phyloP scores from a whole-genome alignment of 2,329 filamentous ascomycete species.

The Colletotrichum navitas region DNA sequence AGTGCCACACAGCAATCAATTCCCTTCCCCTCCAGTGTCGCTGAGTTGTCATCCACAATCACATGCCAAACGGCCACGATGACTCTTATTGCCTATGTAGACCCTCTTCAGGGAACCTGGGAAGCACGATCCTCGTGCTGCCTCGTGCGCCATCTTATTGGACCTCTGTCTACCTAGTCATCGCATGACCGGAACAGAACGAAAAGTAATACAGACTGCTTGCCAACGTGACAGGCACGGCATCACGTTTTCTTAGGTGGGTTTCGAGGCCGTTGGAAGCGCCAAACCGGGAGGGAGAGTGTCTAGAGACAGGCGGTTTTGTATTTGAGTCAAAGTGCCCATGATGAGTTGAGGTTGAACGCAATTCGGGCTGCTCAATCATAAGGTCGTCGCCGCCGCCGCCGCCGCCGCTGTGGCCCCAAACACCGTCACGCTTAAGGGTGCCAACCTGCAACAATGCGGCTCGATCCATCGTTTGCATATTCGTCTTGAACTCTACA shows the following conservation, averaged over 20 bases:
- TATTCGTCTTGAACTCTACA: neutral
- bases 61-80: slow-evolving; percentile 9
- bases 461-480: neutral
- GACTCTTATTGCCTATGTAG: neutral
- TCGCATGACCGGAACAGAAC: neutral
- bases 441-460: no score
- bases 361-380: neutral
- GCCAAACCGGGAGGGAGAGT: neutral
- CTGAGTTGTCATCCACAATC: slow-evolving; percentile 8
- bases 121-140: neutral
- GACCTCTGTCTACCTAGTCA: neutral
- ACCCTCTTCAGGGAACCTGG: neutral
- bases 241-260: neutral
- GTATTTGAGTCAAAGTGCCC: neutral
- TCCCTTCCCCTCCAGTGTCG: neutral
- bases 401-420: neutral
- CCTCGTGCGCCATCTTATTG: neutral
- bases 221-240: neutral
- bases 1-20: neutral
- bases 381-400: neutral
- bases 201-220: neutral
- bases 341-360: neutral
- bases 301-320: neutral
- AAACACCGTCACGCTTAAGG: neutral
- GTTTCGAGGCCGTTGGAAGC: no score